Evolutionary conservation across 495 filamentous ascomycete genomes (phyloP).

Genomic region (Penicillium pulvis): DNA sequence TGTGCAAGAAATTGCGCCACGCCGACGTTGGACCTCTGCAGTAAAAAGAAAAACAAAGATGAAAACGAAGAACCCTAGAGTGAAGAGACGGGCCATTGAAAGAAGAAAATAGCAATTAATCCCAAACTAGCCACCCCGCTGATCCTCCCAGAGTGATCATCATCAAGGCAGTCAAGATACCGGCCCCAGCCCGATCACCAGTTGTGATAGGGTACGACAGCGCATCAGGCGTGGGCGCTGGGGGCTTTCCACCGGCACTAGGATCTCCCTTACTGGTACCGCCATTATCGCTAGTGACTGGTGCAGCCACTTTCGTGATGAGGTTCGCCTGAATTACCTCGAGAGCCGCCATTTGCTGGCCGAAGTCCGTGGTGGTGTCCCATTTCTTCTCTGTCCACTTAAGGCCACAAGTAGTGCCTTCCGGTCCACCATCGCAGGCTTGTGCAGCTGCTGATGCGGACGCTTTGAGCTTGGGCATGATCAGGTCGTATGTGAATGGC

Average conservation of each 20-base stretch:
- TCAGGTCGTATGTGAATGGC: conserved; percentile 60
- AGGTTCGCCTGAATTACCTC: conserved; percentile 67
- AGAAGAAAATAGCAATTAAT: conserved; percentile 16
- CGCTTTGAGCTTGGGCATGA: conserved; percentile 66
- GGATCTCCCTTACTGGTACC: conserved; percentile 77
- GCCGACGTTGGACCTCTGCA: not conserved
- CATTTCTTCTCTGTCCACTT: conserved; percentile 59
- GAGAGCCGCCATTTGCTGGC: conserved; percentile 73
- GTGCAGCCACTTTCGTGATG: conserved; percentile 45
- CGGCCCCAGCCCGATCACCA: conserved; percentile 61
- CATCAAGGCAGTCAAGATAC: conserved; percentile 39
- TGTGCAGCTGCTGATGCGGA: conserved; percentile 70
- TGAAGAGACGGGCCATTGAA: not conserved
- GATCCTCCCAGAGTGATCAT: conserved; percentile 31
- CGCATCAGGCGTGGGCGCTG: conserved; percentile 13
- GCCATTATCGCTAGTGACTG: conserved; percentile 66
- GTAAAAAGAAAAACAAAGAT: not conserved
- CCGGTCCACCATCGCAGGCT: conserved; percentile 63
- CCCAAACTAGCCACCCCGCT: conserved; percentile 35
- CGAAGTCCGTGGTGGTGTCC: conserved; percentile 61
- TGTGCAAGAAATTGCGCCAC: not conserved
- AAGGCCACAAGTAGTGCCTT: conserved; percentile 61
- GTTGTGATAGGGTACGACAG: conserved; percentile 40
- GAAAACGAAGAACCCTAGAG: not conserved
- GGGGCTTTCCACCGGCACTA: conserved; percentile 52